A percentile compares a stretch with the other conserved stretches of the same genome.
Evolutionary conservation across 1,139 yeast species (phyloP).

Genomic region (Kodamaea suecica): DNA sequence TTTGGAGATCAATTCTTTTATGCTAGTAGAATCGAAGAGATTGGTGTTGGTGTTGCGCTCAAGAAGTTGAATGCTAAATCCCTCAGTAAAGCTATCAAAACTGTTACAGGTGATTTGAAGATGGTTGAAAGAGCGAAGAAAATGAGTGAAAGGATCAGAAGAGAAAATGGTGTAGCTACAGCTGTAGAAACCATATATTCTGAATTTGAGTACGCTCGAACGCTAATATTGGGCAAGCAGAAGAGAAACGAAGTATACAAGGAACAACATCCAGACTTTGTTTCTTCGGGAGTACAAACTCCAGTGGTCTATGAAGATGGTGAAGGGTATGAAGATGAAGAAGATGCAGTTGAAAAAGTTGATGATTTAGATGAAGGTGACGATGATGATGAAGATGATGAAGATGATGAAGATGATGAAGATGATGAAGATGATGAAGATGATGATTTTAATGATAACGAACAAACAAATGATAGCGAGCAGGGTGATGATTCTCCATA

Average conservation of each 20-base stretch:
- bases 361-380: conserved; percentile 9
- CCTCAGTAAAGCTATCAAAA: conserved; percentile 63
- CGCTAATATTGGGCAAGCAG: conserved; percentile 36
- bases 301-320: conserved; percentile 24
- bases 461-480: no score
- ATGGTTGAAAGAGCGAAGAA: conserved; percentile 63
- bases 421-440: conserved; percentile 7
- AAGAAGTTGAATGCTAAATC: conserved; percentile 63
- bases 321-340: conserved; percentile 15
- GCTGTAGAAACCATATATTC: conserved; percentile 78
- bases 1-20: conserved; percentile 96
- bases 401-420: conserved; percentile 8
- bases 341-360: conserved; percentile 12
- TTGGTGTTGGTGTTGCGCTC: conserved; percentile 80
- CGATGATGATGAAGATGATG: conserved; percentile 9
- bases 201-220: conserved; percentile 74
- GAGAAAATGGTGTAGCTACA: conserved; percentile 73
- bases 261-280: conserved; percentile 20
- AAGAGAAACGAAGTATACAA: conserved; percentile 23
- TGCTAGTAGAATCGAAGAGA: conserved; percentile 80
- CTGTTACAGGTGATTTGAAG: conserved; percentile 63
- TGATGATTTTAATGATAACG: background rate
- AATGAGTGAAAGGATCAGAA: conserved; percentile 58
- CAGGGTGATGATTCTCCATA: no score
- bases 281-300: conserved; percentile 27